These are phyloP conservation scores for Ambrosia trifida DNA, from an alignment of 129 eudicot genomes.

Conservation along the genomic window DNA sequence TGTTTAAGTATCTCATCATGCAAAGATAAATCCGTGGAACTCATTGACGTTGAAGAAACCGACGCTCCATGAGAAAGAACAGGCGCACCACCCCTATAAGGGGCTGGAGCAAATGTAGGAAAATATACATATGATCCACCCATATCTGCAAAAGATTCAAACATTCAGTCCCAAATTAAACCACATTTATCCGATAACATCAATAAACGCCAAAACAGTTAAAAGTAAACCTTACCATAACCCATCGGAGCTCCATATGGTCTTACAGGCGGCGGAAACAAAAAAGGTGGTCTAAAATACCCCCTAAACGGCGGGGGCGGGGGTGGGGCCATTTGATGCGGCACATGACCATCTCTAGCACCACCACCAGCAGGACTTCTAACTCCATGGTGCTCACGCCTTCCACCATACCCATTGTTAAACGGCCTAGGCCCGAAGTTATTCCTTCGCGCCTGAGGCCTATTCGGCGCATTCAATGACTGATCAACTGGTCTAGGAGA, in stretches of 20 bases:
- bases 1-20: slow-evolving; percentile 47
- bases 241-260: slow-evolving; percentile 56
- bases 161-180: neutral
- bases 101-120: slow-evolving; percentile 47
- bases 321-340: slow-evolving; percentile 50
- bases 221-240: slow-evolving; percentile 44
- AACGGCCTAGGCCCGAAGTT: slow-evolving; percentile 41
- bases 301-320: slow-evolving; percentile 39
- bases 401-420: slow-evolving; percentile 58
- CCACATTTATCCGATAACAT: neutral
- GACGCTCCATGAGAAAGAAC: slow-evolving; percentile 37
- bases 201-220: neutral
- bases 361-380: slow-evolving; percentile 21
- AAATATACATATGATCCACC: slow-evolving; percentile 44
- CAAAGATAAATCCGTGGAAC: slow-evolving; percentile 33
- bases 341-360: slow-evolving; percentile 43
- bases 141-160: slow-evolving; percentile 42
- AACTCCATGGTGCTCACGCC: slow-evolving; percentile 46
- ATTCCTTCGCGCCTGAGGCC: slow-evolving; percentile 52
- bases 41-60: slow-evolving; percentile 3
- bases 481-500: slow-evolving; percentile 48
- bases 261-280: slow-evolving; percentile 40
- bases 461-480: slow-evolving; percentile 38
- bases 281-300: slow-evolving; percentile 51
- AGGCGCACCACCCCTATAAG: slow-evolving; percentile 43